Base-by-base conservation (phyloP, 2,329 filamentous ascomycete species). In the Neurospora sp. region DNA sequence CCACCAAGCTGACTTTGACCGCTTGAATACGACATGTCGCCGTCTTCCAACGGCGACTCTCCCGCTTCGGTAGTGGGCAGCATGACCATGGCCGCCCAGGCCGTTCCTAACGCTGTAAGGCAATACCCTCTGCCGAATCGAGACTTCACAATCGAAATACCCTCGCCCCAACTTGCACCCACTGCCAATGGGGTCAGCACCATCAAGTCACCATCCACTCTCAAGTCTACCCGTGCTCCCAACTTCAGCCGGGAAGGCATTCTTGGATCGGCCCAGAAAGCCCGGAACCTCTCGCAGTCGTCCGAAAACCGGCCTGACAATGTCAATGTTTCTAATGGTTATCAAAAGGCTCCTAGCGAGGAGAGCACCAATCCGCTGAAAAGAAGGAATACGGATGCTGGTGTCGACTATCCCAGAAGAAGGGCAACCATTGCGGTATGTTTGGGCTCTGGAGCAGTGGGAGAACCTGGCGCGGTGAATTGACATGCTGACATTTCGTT, bases 371-470 rank as follows among this genome's bases (percentile, higher is more conserved):
- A 87, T 73, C 86, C 87, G 46, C 79, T 88, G 38, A 89, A 89
- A 79, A 83, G 87, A 75, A 84, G 87, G 74, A 88, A 87, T 75
- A 88, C 86, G 12, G 87, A 89, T 75, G 84, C 83, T 41, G 85
- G 84, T 19, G 81, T 89, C 66, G 88, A 90, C 77, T 90, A 90
- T 76, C 88, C 88, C 17, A 83, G 88, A 73, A 82, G 88, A 73
- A 83, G 88, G 77, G 88, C 88, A 52, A 90, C 87, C 37, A 90
- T 90, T 76, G 88, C 88, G 74, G 88, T 90, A 84, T 74, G 87
- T 83, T 62, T 62, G 52, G 52, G 52, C 28, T 36, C 15, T 62
- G 71, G 69, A 69, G 67, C 52, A 28, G 33, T 69, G 66, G 17
- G 33, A 43, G 33, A 36, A 37, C 36, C 38, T 62, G 8, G 43